Percentiles rank a stretch among this genome's conserved stretches.
These are phyloP conservation scores for Candida rishiriensis DNA, from an alignment of 805 yeast genomes.

Conservation along the genomic window DNA sequence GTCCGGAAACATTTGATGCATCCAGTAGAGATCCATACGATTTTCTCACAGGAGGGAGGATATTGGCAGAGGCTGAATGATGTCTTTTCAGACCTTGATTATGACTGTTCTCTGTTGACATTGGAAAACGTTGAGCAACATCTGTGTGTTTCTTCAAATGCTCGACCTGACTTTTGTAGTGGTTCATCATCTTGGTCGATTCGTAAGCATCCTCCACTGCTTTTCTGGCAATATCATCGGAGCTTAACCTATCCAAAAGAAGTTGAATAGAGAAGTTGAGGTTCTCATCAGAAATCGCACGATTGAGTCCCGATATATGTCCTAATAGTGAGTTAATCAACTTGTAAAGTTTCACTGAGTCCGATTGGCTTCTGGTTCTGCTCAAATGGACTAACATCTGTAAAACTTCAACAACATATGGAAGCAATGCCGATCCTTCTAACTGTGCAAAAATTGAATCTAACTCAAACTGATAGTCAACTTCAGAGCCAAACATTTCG, in stretches of 20 bases:
- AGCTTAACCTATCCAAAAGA: conserved; percentile 14
- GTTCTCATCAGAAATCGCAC: conserved; percentile 7
- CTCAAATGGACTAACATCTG: conserved; percentile 8
- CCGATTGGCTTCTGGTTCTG: conserved; percentile 4
- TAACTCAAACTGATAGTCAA: not conserved
- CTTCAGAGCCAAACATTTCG: not conserved
- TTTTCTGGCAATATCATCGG: conserved; percentile 48
- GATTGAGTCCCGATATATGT: conserved; percentile 9
- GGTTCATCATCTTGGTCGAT: conserved; percentile 33
- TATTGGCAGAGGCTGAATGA: too few relatives aligned
- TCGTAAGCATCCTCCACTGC: conserved; percentile 56
- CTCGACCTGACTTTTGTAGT: conserved; percentile 3
- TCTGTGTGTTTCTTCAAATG: not conserved
- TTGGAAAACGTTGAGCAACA: not conserved
- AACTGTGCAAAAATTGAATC: conserved; percentile 29
- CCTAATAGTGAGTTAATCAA: conserved; percentile 9
- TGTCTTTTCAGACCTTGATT: too few relatives aligned
- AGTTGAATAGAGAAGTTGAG: conserved; percentile 12
- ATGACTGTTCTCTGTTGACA: not conserved
- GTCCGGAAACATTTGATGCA: too few relatives aligned
- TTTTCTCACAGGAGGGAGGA: too few relatives aligned
- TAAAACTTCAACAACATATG: conserved; percentile 7
- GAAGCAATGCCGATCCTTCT: not conserved
- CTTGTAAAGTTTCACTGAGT: conserved; percentile 6
- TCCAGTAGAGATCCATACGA: too few relatives aligned